Base-by-base conservation (phyloP, 345 rosid species). In the Bruguiera sexangula region DNA sequence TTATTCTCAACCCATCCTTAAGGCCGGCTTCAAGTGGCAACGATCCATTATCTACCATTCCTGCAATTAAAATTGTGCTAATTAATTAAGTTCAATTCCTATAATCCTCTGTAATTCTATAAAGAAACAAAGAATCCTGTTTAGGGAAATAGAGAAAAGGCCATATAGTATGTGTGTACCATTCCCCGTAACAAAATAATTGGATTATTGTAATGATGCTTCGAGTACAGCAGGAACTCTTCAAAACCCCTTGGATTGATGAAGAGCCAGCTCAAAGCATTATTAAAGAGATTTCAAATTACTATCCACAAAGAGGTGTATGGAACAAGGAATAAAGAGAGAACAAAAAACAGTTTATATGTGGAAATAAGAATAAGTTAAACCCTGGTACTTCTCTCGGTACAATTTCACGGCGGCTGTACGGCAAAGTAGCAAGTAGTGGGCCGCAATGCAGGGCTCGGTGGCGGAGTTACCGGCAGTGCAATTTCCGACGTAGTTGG, bases 171-270 rank as follows among this genome's bases (percentile, higher is more conserved):
- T 24, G 24, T 24, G 24, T 34, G 19, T 84, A 82, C 93, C 93
- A 24, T 88, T 88, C 56, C 86, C 93, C n/a, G 90, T 84, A 7
- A 88, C 77, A 68, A 81, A 52, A 88, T 78, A 16, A 67, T 11
- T 5, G 89, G 93, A 46, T 81, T 66, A 16, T 83, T 77, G 66
- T 81, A 88, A 61, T 82, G 83, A 37, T 74, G 60, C 67, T 86
- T 83, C 58, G 74, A 71, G 66, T 86, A 73, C 11, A 84, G 60
- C 64, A 86, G 54, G 13, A 84, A 65, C 60, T 82, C 81, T 36
- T 63, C 75, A 61, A 88, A 32, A 46, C 93, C 93, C 52, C 80
- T 68, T 4, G 93, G 93, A 69, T 86, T 82, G n/a, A 78, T 75
- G 65, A 62, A 80, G 65, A 88, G 76, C 90, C 90, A 86, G n/a